Base-by-base conservation (phyloP, 805 yeast species). In the Priceomyces castillae region DNA sequence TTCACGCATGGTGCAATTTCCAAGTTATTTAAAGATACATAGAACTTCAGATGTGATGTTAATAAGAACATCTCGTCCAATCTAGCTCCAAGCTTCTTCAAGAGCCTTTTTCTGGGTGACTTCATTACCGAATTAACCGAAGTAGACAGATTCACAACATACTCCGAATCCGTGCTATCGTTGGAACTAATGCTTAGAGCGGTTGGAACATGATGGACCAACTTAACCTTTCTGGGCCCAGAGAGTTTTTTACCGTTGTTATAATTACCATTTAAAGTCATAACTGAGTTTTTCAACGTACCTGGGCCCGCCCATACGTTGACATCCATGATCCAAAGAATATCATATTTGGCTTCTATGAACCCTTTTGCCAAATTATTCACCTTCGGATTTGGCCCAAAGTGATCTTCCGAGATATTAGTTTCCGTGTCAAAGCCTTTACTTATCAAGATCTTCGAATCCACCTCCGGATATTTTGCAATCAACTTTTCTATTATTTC, bases 381-480 rank as follows among this genome's bases (percentile, higher is more conserved):
- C 43, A 89, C 86, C 62, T 89, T 89, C 5, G 97, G 97, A 54
- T 89, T 89, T 4, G 95, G 94, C 1, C 96, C 96, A 54, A 69
- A 84, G 50, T 74, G 74, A 42, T 69, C 76, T 28, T 62, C 64
- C 6, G 64, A 56, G 11, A 31, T 33, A 23, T 45, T 47, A 7
- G 48, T 39, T 12, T n/a, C 30, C 7, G 42, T 17, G 35, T 54
- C 37, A 40, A 39, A 59, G 31, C 51, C 49, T 15, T 42, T 42
- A 20, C 66, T 59, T 2, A 84, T 61, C 47, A 87, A 56, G 4
- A 89, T 65, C 47, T 71, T 71, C 16, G 88, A 76, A 53, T 84
- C 80, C 4, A 81, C 67, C 2, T 71, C 57, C 0, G 86, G 82
- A 58, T 82, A 80, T 46, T 71, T 74, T 1, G 53, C 51, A 5